Base-by-base conservation (phyloP, 208 protist species). In the Leishmania amazonensis region DNA sequence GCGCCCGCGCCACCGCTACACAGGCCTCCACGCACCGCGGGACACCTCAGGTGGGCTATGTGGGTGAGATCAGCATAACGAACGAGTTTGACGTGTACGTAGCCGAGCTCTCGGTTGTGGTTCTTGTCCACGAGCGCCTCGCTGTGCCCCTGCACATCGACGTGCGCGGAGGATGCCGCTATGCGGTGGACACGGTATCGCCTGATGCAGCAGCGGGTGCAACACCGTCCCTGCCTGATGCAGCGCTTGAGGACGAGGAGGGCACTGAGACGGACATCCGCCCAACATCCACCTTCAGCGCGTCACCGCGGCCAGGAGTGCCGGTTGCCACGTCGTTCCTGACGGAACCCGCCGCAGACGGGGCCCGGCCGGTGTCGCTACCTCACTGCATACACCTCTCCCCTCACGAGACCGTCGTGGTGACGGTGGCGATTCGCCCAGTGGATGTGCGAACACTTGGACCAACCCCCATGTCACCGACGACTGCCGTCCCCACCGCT, bases 31-130 rank as follows among this genome's bases (percentile, higher is more conserved):
- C 68, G 72, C 74, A 19, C 28, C n/a, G n/a, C 54, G n/a, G 8
- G 31, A 1, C 8, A 35, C 31, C n/a, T 42, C 83, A 83, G 60
- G 49, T 89, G 17, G 83, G 92, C 3, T 96, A 93, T 77, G 81
- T 80, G 8, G 92, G 92, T 24, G 89, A 94, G 67, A 81, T 93
- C 49, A 42, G 78, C 58, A 58, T 94, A 13, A 90, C 85, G 9
- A 94, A 94, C 74, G 78, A 80, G n/a, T 94, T 88, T 67, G 83
- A 90, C 51, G 35, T 65, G 65, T 90, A 89, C 64, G 78, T 85
- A 11, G 82, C 83, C 28, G 87, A 90, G 3, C 40, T 92, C n/a
- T 67, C 80, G 4, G 70, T 89, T 1, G 75, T 74, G 21, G 86
- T 85, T 15, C 81, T 90, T 42, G 77, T 94, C 58, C 85, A 82